These are phyloP conservation scores for Zygosaccharomyces sapae DNA, from an alignment of 1,139 yeast species.

Conservation along the genomic window DNA sequence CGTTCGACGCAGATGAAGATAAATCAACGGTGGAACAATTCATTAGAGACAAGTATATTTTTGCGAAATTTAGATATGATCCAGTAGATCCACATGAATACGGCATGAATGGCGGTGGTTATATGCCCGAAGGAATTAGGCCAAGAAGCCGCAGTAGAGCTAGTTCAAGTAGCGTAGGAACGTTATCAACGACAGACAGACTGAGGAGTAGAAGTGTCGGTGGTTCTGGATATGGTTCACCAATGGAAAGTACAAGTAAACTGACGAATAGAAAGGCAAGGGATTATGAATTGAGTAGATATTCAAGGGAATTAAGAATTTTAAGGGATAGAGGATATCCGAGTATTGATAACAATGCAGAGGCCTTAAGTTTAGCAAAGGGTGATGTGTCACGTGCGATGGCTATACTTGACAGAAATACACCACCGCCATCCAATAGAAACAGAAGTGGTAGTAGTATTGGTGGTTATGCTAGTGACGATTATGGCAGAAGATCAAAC, in stretches of 20 bases:
- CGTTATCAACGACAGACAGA: constrained; percentile 5
- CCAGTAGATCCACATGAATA: constrained; percentile 26
- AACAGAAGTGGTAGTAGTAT: constrained; percentile 9
- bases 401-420: constrained; percentile 26
- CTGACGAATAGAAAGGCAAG: constrained; percentile 17
- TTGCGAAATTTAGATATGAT: constrained; percentile 49
- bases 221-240: constrained; percentile 11
- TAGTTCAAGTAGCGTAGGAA: constrained; percentile 6
- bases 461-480: background rate
- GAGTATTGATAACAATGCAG: constrained; percentile 34
- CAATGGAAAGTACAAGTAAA: constrained; percentile 9
- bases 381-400: constrained; percentile 35
- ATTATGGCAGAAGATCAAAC: background rate
- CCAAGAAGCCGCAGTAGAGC: constrained; percentile 13
- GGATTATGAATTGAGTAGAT: constrained; percentile 33
- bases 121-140: constrained; percentile 4
- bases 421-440: constrained; percentile 7
- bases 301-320: constrained; percentile 30
- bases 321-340: constrained; percentile 29
- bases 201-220: constrained; percentile 9
- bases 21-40: constrained; percentile 45
- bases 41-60: constrained; percentile 54
- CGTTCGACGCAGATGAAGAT: constrained; percentile 50
- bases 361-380: constrained; percentile 34
- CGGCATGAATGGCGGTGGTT: constrained; percentile 13